Conservation (phyloP, 129 eudicot species). For the Escallonia herrerae region DNA sequence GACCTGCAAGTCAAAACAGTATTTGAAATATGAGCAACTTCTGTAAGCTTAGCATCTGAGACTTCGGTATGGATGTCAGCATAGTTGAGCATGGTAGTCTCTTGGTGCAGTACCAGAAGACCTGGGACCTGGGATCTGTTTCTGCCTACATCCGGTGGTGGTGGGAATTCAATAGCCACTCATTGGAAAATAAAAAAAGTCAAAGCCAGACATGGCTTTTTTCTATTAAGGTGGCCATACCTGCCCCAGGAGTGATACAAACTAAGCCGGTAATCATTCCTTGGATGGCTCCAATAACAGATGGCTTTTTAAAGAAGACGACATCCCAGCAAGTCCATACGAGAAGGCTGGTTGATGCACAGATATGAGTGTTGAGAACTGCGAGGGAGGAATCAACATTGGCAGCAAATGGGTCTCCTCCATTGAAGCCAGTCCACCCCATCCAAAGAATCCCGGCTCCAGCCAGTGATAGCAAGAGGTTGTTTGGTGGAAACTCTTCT, state of each 20-base stretch:
- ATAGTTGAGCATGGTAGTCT: too few species aligned
- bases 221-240: not conserved
- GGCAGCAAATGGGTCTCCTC: slow-evolving; percentile 15
- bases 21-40: not conserved
- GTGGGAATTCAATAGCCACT: too few species aligned
- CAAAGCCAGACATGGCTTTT: not conserved
- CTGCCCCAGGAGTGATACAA: slow-evolving; percentile 21
- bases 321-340: slow-evolving; percentile 16
- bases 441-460: slow-evolving; percentile 18
- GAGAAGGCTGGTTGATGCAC: slow-evolving; percentile 18
- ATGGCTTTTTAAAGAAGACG: slow-evolving; percentile 18
- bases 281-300: slow-evolving; percentile 15
- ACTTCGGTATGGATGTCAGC: too few species aligned
- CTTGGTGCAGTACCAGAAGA: too few species aligned
- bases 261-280: slow-evolving; percentile 17
- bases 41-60: not conserved
- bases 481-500: slow-evolving; percentile 19
- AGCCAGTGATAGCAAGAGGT: slow-evolving; percentile 13
- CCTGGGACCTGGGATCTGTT: too few species aligned
- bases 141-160: too few species aligned
- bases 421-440: slow-evolving; percentile 21
- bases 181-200: too few species aligned
- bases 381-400: slow-evolving; percentile 13
- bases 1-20: not conserved
- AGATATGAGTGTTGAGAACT: slow-evolving; percentile 18